Evolutionary conservation across 1,284 basidiomycete genomes (phyloP).

Genomic region (Ganoderma resinaceum): DNA sequence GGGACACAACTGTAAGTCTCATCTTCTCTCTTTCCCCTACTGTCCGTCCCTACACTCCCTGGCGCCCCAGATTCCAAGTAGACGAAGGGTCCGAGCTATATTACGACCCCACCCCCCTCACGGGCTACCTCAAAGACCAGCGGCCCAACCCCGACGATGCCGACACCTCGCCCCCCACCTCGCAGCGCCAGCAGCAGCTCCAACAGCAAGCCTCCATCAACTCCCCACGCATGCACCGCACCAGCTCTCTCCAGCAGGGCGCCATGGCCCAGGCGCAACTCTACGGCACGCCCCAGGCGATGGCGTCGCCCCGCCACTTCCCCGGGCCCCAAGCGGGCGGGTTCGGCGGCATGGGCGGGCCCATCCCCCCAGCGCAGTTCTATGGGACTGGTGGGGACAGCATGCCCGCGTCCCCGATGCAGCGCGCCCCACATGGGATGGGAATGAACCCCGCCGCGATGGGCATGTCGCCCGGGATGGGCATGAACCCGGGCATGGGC

Average conservation of each 20-base stretch:
- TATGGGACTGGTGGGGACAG: conserved; percentile 36
- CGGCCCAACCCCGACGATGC: conserved; percentile 41
- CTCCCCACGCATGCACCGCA: conserved; percentile 24
- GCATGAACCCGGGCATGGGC: conserved; percentile 25
- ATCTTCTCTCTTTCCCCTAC: not conserved
- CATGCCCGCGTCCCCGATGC: conserved; percentile 41
- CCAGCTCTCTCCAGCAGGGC: conserved; percentile 23
- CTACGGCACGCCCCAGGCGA: conserved; percentile 26
- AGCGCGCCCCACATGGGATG: conserved; percentile 32
- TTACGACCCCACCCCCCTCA: conserved; percentile 63
- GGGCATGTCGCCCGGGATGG: conserved; percentile 40
- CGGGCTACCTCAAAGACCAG: conserved; percentile 39
- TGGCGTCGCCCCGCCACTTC: conserved; percentile 45
- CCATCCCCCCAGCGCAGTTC: conserved; percentile 37
- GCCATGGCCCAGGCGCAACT: conserved; percentile 26
- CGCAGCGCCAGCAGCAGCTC: conserved; percentile 23
- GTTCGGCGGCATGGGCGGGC: conserved; percentile 32
- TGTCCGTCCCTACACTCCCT: not conserved
- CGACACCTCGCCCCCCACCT: conserved; percentile 23
- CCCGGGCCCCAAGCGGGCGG: conserved; percentile 35
- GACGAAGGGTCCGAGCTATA: conserved; percentile 68
- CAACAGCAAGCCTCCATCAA: conserved; percentile 22
- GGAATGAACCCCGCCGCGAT: conserved; percentile 37
- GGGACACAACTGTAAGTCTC: conserved; percentile 77
- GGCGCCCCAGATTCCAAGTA: conserved; percentile 57